Evolutionary conservation across 2,329 filamentous ascomycete species (phyloP).

Genomic region (Epichloe typhina): DNA sequence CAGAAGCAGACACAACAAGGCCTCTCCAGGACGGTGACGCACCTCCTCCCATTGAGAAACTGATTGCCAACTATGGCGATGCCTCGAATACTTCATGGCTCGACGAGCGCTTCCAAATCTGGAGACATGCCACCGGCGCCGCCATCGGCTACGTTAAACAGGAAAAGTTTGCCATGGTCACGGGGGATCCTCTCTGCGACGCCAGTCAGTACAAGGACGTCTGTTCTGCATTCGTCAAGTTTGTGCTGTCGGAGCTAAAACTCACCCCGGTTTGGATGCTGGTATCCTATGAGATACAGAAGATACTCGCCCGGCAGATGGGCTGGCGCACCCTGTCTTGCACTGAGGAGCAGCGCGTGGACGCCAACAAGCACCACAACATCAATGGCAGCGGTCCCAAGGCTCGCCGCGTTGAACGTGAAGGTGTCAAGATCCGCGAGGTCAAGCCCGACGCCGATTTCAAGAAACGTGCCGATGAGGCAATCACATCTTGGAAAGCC

Average conservation of each 20-base stretch:
- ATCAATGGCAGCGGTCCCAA: conserved; percentile 52
- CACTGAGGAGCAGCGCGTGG: conserved; percentile 77
- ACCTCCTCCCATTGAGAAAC: conserved; percentile 66
- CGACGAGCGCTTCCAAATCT: conserved; percentile 77
- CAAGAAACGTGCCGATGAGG: conserved; percentile 53
- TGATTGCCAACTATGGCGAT: conserved; percentile 92
- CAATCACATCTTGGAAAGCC: conserved; percentile 67
- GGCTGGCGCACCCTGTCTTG: conserved; percentile 84
- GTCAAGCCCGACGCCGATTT: conserved; percentile 58
- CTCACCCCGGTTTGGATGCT: conserved; percentile 83
- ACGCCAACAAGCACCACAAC: conserved; percentile 57
- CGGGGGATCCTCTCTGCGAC: conserved; percentile 81
- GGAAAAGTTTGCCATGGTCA: conserved; percentile 67
- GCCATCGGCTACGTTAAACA: conserved; percentile 73
- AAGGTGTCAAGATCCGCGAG: conserved; percentile 70
- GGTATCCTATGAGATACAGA: conserved; percentile 65
- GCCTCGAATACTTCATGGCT: conserved; percentile 90
- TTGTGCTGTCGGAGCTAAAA: conserved; percentile 52
- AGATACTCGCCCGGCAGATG: conserved; percentile 64
- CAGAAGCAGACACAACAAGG: conserved; percentile 65
- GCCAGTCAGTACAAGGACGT: conserved; percentile 60
- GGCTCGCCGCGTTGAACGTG: conserved; percentile 65
- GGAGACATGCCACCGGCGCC: conserved; percentile 74
- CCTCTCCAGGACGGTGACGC: conserved; percentile 37
- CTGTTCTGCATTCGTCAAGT: conserved; percentile 61